Evolutionary conservation across 805 yeast genomes (phyloP), one percentile per base, ranked within the genome.

Genomic region (Ogataea angusta): DNA sequence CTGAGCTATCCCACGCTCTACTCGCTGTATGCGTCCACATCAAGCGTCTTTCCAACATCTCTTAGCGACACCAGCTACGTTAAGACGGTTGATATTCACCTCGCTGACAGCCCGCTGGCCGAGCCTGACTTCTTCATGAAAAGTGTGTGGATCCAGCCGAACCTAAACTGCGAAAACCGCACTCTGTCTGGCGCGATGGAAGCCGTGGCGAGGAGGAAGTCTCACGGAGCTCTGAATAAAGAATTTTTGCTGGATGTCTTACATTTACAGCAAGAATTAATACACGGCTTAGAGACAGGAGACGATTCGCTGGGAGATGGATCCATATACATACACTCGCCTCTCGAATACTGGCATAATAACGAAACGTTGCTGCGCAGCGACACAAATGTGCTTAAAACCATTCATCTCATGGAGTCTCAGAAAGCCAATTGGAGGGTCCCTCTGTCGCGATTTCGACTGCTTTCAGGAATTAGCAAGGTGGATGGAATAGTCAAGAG

Each of bases 1-100:
- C 43, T 77, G 16, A 64, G 79, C 8, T 77, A 75, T 48, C 79
- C 80, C 2, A 54, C 78, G 0, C 49, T 76, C 10, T 68, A 69
- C 48, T 47, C 69, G 10, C 38, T 66, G 3, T 57, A 54, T 34
- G 52, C 61, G n/a, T 49, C 61, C 10, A 52, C 64, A 5, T 52
- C 48, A 8, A 25, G 41, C 22, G 25, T 43, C 4, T 36, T 42
- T 27, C 33, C 34, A 33, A 51, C 37, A 19, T 30, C 39, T 37
- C 39, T 34, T 35, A 41, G 30, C 24, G 38, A 36, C 30, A 36
- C 49, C 36, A 36, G 43, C 22, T 34, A 38, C 30, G 30, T 48
- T 37, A 43, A 51, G 42, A 41, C 51, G 7, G 52, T 53, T 18
- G 30, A 44, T 25, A 35, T 48, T 23, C 43, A 41, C 10, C 48